Base-by-base conservation (phyloP, 495 filamentous ascomycete genomes). In the Daldinia caldariorum region DNA sequence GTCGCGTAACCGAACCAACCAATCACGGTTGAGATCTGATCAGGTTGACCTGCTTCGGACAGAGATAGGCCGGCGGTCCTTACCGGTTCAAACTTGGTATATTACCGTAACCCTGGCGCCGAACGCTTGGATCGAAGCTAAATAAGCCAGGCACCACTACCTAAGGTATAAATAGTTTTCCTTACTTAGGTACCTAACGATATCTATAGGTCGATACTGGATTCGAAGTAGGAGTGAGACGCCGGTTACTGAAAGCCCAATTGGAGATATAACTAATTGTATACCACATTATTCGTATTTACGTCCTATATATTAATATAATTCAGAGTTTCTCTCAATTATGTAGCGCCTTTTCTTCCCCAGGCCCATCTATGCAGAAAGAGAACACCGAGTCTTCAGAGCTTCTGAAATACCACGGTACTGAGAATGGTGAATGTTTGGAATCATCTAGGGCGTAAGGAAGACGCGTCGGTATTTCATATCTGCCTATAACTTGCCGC, bases 1-100 rank as follows among this genome's bases (percentile, higher is more conserved):
- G 14, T 53, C 26, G 8, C 22, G 49, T 53, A 53, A 14, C 22
- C 26, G n/a, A 47, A 10, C 49, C 26, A 38, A 12, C 67, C 67
- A 64, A 69, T 64, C 22, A 32, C 49, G 26, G 49, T 20, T 13
- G 29, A 31, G 49, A 61, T 26, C 20, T 12, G 26, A 47, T 18
- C 59, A 63, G 34, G 53, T 55, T 64, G 54, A 47, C 38, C 20
- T 31, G 41, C 29, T 34, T 69, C 67, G 67, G 67, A 14, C 53
- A 59, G 45, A 64, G 67, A 64, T 69, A 59, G 37, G 35, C 67
- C 67, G 67, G 67, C 34, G 31, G 5, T 3, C 1, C 26, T 3
- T 1, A 26, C 39, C 41, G 26, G 51, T 31, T 43, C 12, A 55
- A 22, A 54, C 20, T 58, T 59, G 41, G 41, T 6, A 45, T 20